Evolutionary conservation across 306 rosid species (phyloP).

Genomic region (Begonia loranthoides): DNA sequence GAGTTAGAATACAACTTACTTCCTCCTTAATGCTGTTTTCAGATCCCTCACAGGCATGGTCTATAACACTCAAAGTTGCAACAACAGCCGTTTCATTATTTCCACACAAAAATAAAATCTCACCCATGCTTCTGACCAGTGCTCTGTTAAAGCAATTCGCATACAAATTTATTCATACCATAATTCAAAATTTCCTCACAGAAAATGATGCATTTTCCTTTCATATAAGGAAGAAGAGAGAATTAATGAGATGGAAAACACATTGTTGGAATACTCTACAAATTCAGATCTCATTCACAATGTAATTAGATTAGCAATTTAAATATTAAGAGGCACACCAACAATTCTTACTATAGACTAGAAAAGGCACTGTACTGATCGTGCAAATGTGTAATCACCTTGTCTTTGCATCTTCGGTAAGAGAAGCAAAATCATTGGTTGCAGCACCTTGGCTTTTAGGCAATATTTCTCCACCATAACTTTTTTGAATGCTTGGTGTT

Average conservation of each 20-base stretch:
- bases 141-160: constrained; percentile 34
- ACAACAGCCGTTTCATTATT: constrained; percentile 50
- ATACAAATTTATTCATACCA: not conserved
- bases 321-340: too few relatives aligned
- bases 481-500: constrained; percentile 26
- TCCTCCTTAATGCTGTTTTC: constrained; percentile 44
- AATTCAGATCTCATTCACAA: too few relatives aligned
- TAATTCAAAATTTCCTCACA: constrained; percentile 11
- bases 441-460: constrained; percentile 39
- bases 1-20: constrained; percentile 24
- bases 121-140: constrained; percentile 74
- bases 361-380: too few relatives aligned
- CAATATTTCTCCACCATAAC: constrained; percentile 29
- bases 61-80: constrained; percentile 57
- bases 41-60: constrained; percentile 21
- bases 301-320: too few relatives aligned
- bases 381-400: constrained; percentile 44
- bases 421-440: constrained; percentile 50
- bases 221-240: too few relatives aligned
- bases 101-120: constrained; percentile 84
- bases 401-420: constrained; percentile 56
- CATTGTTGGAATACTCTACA: too few relatives aligned
- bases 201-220: not conserved
- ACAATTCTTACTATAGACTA: too few relatives aligned
- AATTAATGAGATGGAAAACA: too few relatives aligned